phyloP scores from a whole-genome alignment of 345 rosid species.

The Eutrema yunnanense region DNA sequence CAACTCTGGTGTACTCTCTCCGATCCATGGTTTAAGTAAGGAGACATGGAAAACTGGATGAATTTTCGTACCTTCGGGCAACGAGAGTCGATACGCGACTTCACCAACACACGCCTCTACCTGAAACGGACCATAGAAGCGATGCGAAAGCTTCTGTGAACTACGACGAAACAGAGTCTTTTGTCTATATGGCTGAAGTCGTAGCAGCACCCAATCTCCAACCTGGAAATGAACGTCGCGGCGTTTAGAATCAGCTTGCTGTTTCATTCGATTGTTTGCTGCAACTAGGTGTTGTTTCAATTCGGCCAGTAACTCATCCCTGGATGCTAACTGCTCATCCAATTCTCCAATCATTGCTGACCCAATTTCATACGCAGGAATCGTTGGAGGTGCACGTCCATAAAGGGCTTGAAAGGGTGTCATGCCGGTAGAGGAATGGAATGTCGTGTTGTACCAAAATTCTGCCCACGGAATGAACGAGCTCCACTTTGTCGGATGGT shows the following conservation, averaged over 20 bases:
- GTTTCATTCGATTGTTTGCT: background rate
- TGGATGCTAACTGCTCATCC: background rate
- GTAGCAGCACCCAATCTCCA: background rate
- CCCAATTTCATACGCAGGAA: background rate
- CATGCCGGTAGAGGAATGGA: background rate
- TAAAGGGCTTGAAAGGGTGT: background rate
- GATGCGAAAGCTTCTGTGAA: background rate
- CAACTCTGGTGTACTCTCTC: background rate
- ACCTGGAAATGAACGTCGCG: background rate
- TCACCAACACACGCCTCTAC: background rate
- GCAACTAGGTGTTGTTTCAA: background rate
- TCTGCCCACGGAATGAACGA: background rate
- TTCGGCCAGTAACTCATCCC: background rate
- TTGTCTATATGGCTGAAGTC: background rate
- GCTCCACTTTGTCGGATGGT: background rate
- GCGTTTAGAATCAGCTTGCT: background rate
- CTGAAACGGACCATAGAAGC: background rate
- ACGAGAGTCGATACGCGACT: rapidly evolving
- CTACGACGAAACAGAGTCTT: background rate
- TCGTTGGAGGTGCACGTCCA: background rate
- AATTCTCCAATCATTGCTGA: background rate
- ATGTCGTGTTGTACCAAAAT: background rate
- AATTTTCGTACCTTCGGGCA: background rate
- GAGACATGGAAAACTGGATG: background rate
- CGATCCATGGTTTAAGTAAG: background rate